These are phyloP conservation scores for Chlorella sp. DNA, from an alignment of 139 green algal genomes.

Conservation along the genomic window DNA sequence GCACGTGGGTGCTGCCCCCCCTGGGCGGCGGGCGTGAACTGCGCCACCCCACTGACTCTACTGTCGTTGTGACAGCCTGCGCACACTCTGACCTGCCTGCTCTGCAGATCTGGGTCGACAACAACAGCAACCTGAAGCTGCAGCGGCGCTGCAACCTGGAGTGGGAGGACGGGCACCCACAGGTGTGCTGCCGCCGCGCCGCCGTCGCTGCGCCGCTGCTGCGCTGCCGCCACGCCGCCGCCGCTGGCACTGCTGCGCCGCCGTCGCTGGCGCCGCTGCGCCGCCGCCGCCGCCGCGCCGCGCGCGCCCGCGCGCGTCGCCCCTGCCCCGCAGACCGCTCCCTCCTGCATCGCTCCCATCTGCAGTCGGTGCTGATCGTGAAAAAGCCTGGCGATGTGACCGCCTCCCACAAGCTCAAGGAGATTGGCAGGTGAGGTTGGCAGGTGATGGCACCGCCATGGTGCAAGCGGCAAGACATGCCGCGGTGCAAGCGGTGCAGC, in stretches of 20 bases:
- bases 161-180: conserved; percentile 56
- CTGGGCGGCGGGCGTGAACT: not conserved
- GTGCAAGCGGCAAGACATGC: no score
- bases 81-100: not conserved
- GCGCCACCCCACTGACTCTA: not conserved
- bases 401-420: conserved; percentile 52
- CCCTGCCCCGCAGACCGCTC: no score
- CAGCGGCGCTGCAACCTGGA: conserved; percentile 53
- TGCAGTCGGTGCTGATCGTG: conserved; percentile 67
- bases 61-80: not conserved
- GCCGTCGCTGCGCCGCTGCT: no score
- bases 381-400: conserved; percentile 71
- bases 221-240: no score
- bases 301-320: no score
- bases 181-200: not conserved
- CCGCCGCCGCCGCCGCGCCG: no score
- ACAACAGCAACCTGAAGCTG: conserved; percentile 39
- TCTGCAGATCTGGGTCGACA: conserved; percentile 36
- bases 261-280: no score
- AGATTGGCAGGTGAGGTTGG: conserved; percentile 74
- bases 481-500: no score
- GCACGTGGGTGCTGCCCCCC: not conserved
- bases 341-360: not conserved
- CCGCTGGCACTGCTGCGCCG: no score
- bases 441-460: not conserved